Base-by-base conservation (phyloP, 371 early-diverging fungal genomes). In the Globomyces sp. region DNA sequence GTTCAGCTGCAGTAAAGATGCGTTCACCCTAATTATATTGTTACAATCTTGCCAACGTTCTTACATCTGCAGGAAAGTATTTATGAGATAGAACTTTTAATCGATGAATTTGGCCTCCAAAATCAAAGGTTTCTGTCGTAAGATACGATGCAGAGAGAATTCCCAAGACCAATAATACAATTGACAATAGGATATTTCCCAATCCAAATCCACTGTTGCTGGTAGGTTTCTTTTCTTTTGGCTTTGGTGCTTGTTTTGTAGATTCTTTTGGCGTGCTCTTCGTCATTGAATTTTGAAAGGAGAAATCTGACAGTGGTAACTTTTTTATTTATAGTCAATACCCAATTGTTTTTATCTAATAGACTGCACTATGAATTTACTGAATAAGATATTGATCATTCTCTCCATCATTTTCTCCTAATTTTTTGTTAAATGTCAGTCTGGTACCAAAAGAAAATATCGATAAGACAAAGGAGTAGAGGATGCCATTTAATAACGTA, bases 401-500 rank as follows among this genome's bases (percentile, higher is more conserved):
- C 8, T 36, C 48, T 46, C 10, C 36, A 63, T 43, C 13, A 24
- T 3, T 40, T 65, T 70, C 69, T 11, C 88, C 89, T 47, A 47
- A 47, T 47, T 47, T 47, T 47, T 47, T n/a, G 10, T 47, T n/a
- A 55, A 55, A 55, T 55, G 55, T 55, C 55, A 4, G 24, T 9
- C 4, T 55, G 55, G 55, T 55, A 55, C n/a, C 55, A 55, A 70
- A 72, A 75, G n/a, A 80, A 79, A 8, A 82, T 90, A 64, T 77
- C 79, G 4, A 73, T 91, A 50, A 79, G 82, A 2, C 68, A 85
- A 45, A 85, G 81, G 49, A 67, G 78, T 40, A 79, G 90, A 77
- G 94, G 94, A 13, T 90, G 91, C 82, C 89, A 92, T 74, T 75
- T 94, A 40, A 86, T 94, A 42, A 92, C 92, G 13, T 24, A 24